These are phyloP conservation scores for Ehretia macrophylla DNA, from an alignment of 257 asterid genomes.

Conservation along the genomic window DNA sequence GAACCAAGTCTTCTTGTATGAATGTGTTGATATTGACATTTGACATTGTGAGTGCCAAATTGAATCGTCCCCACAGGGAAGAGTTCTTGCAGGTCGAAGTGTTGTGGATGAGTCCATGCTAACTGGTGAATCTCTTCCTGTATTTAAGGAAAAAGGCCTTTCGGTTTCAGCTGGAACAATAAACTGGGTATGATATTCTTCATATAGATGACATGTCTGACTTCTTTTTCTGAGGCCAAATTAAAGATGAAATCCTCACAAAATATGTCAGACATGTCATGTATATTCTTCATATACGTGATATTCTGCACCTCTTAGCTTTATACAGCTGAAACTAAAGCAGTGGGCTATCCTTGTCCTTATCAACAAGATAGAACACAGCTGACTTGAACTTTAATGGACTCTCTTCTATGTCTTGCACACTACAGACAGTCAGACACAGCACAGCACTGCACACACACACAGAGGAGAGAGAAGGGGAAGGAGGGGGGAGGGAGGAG, in stretches of 20 bases:
- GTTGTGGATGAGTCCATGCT: conserved; percentile 99
- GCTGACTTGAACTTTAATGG: too few species aligned
- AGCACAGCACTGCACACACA: too few species aligned
- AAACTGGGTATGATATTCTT: conserved; percentile 75
- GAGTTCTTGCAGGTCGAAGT: conserved; percentile 90
- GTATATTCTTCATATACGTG: too few species aligned
- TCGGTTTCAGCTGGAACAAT: conserved; percentile 91
- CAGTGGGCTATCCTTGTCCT: too few species aligned
- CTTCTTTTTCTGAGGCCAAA: background rate
- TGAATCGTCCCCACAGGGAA: conserved; percentile 59
- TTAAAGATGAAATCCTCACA: background rate
- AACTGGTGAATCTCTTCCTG: conserved; percentile 98
- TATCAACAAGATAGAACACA: too few species aligned
- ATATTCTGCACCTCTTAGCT: too few species aligned
- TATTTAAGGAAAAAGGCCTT: conserved; percentile 77
- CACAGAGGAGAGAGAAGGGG: too few species aligned
- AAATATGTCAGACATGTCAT: too few species aligned
- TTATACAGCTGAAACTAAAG: too few species aligned
- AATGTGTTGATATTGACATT: conserved; percentile 12
- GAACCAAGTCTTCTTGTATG: conserved; percentile 12
- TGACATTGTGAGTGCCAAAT: conserved; percentile 22
- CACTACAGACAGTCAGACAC: too few species aligned
- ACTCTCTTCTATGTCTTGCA: too few species aligned
- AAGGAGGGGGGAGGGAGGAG: too few species aligned
- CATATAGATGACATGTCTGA: background rate